Percentiles rank a stretch among this genome's conserved stretches.
These are phyloP conservation scores for Blastocystis sp. DNA, from an alignment of 352 stramenopile species.

Conservation along the genomic window DNA sequence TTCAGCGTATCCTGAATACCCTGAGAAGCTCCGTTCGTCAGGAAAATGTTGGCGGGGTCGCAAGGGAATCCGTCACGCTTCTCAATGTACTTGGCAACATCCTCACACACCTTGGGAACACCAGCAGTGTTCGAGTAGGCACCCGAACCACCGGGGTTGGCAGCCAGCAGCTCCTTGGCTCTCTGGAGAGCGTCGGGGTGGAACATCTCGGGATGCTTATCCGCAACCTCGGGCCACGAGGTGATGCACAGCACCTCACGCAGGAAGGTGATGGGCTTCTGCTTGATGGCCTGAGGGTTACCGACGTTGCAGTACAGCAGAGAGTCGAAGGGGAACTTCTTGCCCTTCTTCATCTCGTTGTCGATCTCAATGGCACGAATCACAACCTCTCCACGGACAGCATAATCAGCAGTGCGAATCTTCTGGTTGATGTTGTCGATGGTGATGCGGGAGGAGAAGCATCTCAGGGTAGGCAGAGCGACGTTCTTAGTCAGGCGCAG, in stretches of 20 bases:
- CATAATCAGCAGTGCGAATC: slow-evolving; percentile 64
- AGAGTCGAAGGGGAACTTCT: slow-evolving; percentile 72
- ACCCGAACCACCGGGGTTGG: slow-evolving; percentile 66
- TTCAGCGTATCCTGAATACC: slow-evolving; percentile 82
- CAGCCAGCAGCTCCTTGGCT: neutral
- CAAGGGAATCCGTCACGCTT: slow-evolving; percentile 75
- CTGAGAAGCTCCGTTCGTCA: slow-evolving; percentile 87
- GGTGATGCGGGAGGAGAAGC: neutral
- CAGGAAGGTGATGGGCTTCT: slow-evolving; percentile 80
- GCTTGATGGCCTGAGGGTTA: slow-evolving; percentile 80
- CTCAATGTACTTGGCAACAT: slow-evolving; percentile 77
- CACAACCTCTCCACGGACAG: slow-evolving; percentile 73
- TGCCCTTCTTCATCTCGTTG: slow-evolving; percentile 66
- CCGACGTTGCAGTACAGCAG: slow-evolving; percentile 83
- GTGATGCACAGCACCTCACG: slow-evolving; percentile 79
- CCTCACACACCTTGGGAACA: slow-evolving; percentile 71
- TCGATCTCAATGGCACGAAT: slow-evolving; percentile 68
- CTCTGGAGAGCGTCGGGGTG: neutral
- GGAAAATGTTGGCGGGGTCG: slow-evolving; percentile 85
- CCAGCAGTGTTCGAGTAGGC: slow-evolving; percentile 83
- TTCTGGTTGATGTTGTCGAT: slow-evolving; percentile 31
- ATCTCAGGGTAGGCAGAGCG: neutral
- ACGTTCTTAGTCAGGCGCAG: neutral
- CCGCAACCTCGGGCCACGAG: slow-evolving; percentile 66
- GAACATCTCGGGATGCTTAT: slow-evolving; percentile 27